Evolutionary conservation across 163 green algal genomes (phyloP).

Genomic region (Chlorella variabilis): DNA sequence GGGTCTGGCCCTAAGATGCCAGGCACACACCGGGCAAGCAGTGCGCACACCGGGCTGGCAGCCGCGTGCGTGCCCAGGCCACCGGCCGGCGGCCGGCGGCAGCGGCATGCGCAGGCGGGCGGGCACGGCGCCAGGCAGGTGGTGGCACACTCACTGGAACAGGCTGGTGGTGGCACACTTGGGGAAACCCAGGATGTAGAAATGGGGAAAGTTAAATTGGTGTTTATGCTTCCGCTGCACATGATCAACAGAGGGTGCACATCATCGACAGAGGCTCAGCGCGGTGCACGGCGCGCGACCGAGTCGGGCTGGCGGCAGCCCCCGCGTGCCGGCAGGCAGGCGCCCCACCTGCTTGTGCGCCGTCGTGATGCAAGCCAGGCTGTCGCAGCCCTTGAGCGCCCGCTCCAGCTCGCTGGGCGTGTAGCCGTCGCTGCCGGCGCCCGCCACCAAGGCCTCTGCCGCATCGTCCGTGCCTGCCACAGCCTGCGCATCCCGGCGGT

Average conservation of each 20-base stretch:
- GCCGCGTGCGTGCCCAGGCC: no score
- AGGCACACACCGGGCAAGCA: no score
- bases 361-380: background rate
- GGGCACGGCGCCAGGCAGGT: background rate
- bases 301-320: background rate
- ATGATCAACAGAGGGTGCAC: background rate
- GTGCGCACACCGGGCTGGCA: no score
- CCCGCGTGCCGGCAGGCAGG: background rate
- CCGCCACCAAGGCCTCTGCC: background rate
- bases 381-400: slow-evolving; percentile 5
- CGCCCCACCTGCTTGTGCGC: slow-evolving; percentile 27
- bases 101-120: no score
- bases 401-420: background rate
- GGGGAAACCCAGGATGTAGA: slow-evolving; percentile 41
- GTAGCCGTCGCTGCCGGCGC: background rate
- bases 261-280: no score
- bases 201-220: slow-evolving; percentile 42
- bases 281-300: no score
- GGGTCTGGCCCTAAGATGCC: no score
- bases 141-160: background rate
- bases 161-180: slow-evolving; percentile 43
- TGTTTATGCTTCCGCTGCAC: background rate
- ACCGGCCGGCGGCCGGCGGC: no score
- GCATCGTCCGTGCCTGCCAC: background rate
- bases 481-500: no score